phyloP scores from a whole-genome alignment of 108 stramenopile species.

The Stephanodiscus minutulus region DNA sequence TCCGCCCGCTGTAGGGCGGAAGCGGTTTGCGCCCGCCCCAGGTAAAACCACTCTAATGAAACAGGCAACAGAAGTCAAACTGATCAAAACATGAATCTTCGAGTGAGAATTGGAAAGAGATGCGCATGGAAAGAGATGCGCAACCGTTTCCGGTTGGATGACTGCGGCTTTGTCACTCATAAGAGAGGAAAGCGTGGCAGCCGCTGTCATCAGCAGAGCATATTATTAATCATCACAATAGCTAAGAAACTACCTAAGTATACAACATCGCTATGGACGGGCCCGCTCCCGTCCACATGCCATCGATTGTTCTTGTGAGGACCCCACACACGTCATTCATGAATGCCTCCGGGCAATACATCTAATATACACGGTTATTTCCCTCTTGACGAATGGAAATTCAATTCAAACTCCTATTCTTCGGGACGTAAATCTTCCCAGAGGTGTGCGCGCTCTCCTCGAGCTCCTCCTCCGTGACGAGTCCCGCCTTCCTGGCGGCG shows the following conservation, averaged over 20 bases:
- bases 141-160: neutral
- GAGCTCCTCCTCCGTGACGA: conserved; percentile 67
- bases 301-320: neutral
- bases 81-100: no score
- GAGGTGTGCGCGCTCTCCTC: conserved; percentile 54
- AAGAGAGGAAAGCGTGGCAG: neutral
- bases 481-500: conserved; percentile 68
- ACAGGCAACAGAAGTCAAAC: no score
- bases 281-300: neutral
- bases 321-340: neutral
- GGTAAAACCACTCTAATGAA: no score
- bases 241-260: conserved; percentile 5
- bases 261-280: neutral
- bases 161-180: neutral
- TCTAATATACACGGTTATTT: neutral
- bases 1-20: no score
- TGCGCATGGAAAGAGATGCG: neutral
- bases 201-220: neutral
- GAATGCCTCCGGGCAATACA: neutral
- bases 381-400: neutral
- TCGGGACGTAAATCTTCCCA: conserved; percentile 46
- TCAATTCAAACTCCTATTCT: neutral
- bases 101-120: no score
- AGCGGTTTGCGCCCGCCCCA: no score
- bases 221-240: neutral